These are phyloP conservation scores for Cordia subcordata DNA, from an alignment of 257 asterid genomes.

Conservation along the genomic window DNA sequence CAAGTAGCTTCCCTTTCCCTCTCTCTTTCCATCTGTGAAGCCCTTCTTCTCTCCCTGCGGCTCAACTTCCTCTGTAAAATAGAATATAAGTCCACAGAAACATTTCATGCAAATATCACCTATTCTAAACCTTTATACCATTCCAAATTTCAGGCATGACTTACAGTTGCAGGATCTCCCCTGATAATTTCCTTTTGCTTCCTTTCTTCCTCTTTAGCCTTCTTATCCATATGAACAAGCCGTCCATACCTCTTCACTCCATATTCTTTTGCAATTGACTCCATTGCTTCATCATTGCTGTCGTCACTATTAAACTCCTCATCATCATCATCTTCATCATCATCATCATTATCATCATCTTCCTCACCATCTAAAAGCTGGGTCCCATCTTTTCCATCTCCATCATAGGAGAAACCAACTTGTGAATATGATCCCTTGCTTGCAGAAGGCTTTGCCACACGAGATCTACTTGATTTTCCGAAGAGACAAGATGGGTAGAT, in stretches of 20 bases:
- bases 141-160: slow-evolving; percentile 21
- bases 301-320: slow-evolving; percentile 96
- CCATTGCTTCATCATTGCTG: slow-evolving; percentile 91
- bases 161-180: slow-evolving; percentile 95
- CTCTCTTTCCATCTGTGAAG: slow-evolving; percentile 44
- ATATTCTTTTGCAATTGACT: slow-evolving; percentile 88
- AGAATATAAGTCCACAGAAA: slow-evolving; percentile 2
- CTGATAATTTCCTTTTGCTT: slow-evolving; percentile 93
- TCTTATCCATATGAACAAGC: slow-evolving; percentile 98
- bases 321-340: slow-evolving; percentile 72
- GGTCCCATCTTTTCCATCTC: slow-evolving; percentile 58
- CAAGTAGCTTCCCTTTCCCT: slow-evolving; percentile 87
- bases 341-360: slow-evolving; percentile 46
- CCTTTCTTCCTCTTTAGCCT: slow-evolving; percentile 90
- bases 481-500: slow-evolving; percentile 16
- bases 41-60: slow-evolving; percentile 95
- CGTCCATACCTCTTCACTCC: slow-evolving; percentile 98
- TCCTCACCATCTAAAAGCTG: slow-evolving; percentile 74
- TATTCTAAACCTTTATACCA: slow-evolving; percentile 3
- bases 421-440: slow-evolving; percentile 91
- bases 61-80: slow-evolving; percentile 75
- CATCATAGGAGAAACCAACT: slow-evolving; percentile 96
- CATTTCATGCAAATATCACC: background rate
- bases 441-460: slow-evolving; percentile 53
- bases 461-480: slow-evolving; percentile 41